phyloP scores from a whole-genome alignment of 306 rosid species.

The Malus sylvestris region DNA sequence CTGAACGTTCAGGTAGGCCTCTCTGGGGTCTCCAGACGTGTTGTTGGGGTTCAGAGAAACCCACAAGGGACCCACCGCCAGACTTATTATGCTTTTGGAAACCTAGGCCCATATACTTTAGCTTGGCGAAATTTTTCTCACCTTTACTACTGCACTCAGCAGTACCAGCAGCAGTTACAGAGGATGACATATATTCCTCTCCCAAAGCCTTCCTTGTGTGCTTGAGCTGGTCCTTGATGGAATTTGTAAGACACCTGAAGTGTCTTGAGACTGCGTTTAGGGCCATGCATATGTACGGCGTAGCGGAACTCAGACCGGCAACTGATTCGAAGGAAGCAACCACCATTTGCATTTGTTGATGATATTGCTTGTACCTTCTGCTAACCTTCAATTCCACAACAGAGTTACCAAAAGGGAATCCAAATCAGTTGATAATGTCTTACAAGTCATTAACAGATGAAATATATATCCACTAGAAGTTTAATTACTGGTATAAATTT shows the following conservation, averaged over 20 bases:
- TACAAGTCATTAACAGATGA: not conserved
- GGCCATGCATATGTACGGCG: conserved; percentile 69
- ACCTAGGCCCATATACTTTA: conserved; percentile 51
- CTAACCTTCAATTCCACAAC: conserved; percentile 41
- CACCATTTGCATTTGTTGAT: conserved; percentile 94
- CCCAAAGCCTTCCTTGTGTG: conserved; percentile 37
- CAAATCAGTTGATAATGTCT: not conserved
- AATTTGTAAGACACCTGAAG: conserved; percentile 50
- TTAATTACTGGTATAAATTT: not conserved
- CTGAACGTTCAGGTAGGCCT: conserved; percentile 87
- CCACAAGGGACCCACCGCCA: conserved; percentile 25
- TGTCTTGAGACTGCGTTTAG: conserved; percentile 57
- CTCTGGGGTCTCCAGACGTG: conserved; percentile 87
- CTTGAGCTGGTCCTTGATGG: conserved; percentile 60
- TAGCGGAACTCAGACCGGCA: conserved; percentile 70
- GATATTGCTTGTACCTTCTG: conserved; percentile 72
- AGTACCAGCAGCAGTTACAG: not conserved
- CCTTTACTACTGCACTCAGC: conserved; percentile 29
- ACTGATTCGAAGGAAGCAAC: conserved; percentile 82
- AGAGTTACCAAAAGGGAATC: not conserved
- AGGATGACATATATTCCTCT: conserved; percentile 42
- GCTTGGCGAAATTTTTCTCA: conserved; percentile 25
- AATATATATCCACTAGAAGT: not conserved
- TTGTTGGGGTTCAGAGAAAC: conserved; percentile 56
- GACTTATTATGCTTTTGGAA: conserved; percentile 47